Percentiles rank a stretch among this genome's conserved stretches.
phyloP scores from a whole-genome alignment of 371 early-diverging fungal genomes.

The Caulochytrium protostelioides region DNA sequence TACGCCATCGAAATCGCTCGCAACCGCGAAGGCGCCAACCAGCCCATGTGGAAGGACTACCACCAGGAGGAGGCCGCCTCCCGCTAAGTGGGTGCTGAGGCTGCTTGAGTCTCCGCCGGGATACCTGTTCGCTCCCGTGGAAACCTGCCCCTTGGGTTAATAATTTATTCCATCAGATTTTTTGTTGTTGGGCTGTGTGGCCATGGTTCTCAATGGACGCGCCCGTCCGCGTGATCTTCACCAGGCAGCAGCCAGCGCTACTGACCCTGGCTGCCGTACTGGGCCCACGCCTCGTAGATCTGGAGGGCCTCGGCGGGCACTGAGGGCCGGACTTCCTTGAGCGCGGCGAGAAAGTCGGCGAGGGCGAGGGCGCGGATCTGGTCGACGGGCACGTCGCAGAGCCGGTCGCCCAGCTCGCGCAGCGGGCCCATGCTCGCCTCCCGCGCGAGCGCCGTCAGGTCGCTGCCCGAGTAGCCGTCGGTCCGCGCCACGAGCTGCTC shows the following conservation, averaged over 20 bases:
- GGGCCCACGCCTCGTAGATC: slow-evolving; percentile 40
- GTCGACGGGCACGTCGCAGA: slow-evolving; percentile 26
- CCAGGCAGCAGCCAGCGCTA: no score
- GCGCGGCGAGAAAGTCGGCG: slow-evolving; percentile 39
- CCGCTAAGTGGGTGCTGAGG: no score
- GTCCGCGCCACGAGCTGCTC: slow-evolving; percentile 22
- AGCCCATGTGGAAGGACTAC: no score
- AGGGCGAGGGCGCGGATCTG: slow-evolving; percentile 36
- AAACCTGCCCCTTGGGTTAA: no score
- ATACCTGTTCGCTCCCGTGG: no score
- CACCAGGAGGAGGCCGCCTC: no score
- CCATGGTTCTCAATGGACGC: no score
- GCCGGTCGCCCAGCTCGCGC: slow-evolving; percentile 34
- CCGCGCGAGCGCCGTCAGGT: slow-evolving; percentile 42
- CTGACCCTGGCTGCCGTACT: slow-evolving; percentile 24
- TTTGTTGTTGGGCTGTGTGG: no score
- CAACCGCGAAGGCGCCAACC: slow-evolving; percentile 56
- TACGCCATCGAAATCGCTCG: slow-evolving; percentile 74
- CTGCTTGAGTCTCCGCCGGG: no score
- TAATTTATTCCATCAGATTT: no score
- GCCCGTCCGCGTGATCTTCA: no score
- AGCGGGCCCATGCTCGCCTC: slow-evolving; percentile 50
- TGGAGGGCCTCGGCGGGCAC: slow-evolving; percentile 33
- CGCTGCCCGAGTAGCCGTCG: slow-evolving; percentile 52
- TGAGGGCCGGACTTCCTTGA: slow-evolving; percentile 39